Conservation (phyloP, 1,284 basidiomycete species). For the Puccinia coronata region DNA sequence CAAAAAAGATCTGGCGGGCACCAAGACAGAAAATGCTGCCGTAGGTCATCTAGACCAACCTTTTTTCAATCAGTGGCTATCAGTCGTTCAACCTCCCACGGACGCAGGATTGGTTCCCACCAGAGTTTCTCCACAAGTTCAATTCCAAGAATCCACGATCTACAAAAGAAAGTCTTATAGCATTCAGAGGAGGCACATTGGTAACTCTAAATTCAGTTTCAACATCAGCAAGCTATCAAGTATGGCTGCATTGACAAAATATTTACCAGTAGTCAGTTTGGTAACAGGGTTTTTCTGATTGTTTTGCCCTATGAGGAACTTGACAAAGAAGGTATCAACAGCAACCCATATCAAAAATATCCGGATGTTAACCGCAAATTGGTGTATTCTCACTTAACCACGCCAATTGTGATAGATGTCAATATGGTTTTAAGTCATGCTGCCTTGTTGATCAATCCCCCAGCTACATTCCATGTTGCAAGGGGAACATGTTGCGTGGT, state of each 20-base stretch:
- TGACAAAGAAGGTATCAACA: not conserved
- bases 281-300: not conserved
- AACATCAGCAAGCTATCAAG: not conserved
- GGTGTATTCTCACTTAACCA: not conserved
- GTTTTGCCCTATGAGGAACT: conserved; percentile 5
- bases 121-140: not conserved
- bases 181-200: not conserved
- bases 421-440: conserved; percentile 11
- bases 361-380: not conserved
- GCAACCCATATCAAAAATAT: conserved; percentile 10
- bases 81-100: not conserved
- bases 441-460: not conserved
- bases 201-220: conserved; percentile 2
- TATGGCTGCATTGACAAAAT: conserved; percentile 5
- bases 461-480: not conserved
- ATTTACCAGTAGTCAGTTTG: not conserved
- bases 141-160: not conserved
- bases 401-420: not conserved
- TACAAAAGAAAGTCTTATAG: not conserved
- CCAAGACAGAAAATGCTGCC: not conserved
- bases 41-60: not conserved
- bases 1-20: not conserved
- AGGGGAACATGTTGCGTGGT: conserved; percentile 7
- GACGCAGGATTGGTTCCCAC: not conserved
- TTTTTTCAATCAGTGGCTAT: conserved; percentile 6